Conservation (phyloP, 2,329 filamentous ascomycete species). For the Ophiostoma novo-ulmi region DNA sequence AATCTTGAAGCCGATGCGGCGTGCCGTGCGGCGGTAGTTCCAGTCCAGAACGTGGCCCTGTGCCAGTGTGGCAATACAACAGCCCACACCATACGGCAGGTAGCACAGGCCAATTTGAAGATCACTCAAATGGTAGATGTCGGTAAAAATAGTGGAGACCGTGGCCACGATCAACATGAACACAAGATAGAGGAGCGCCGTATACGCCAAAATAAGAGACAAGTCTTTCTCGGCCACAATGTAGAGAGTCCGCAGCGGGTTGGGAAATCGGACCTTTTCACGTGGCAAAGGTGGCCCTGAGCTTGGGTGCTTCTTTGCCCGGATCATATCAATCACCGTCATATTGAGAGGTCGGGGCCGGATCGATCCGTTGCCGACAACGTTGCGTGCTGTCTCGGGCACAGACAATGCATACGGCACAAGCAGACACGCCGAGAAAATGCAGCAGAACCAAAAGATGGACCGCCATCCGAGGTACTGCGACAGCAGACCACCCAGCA, state of each 20-base stretch:
- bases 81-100: constrained; percentile 50
- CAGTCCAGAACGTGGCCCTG: constrained; percentile 57
- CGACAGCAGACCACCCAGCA: constrained; percentile 59
- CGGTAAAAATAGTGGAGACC: constrained; percentile 47
- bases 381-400: constrained; percentile 55
- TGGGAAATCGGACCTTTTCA: constrained; percentile 47
- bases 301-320: constrained; percentile 31
- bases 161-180: constrained; percentile 53
- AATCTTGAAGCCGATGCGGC: constrained; percentile 55
- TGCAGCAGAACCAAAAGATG: constrained; percentile 65
- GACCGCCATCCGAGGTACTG: constrained; percentile 62
- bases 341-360: constrained; percentile 54
- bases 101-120: constrained; percentile 52
- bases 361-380: constrained; percentile 60
- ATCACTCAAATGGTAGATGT: constrained; percentile 48
- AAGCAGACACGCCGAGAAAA: constrained; percentile 48
- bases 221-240: constrained; percentile 56
- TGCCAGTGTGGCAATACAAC: constrained; percentile 44
- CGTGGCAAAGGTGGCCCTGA: constrained; percentile 25
- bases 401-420: constrained; percentile 52
- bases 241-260: constrained; percentile 51
- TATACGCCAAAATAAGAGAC: constrained; percentile 48
- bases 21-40: constrained; percentile 67
- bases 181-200: constrained; percentile 50
- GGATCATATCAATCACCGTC: constrained; percentile 49